phyloP scores from a whole-genome alignment of 148 eudicot genomes.

The Cornus controversa region DNA sequence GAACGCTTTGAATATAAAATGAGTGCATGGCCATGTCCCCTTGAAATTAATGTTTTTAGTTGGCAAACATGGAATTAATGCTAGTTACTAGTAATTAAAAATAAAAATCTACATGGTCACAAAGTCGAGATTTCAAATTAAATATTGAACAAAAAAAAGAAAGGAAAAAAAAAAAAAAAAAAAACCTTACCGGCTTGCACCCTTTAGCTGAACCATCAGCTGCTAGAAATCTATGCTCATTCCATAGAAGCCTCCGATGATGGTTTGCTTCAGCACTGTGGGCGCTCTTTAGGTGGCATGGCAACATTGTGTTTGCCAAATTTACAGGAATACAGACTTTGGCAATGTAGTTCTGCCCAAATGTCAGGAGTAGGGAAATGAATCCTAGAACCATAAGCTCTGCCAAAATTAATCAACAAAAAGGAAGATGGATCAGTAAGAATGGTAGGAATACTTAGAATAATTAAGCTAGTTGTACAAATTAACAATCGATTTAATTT shows the following conservation, averaged over 20 bases:
- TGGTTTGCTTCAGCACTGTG: neutral
- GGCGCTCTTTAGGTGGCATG: conserved; percentile 31
- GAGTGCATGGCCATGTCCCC: too few species aligned
- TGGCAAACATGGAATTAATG: too few species aligned
- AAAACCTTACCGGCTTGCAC: conserved; percentile 41
- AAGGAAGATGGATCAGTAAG: neutral
- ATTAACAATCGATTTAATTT: neutral
- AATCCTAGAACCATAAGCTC: conserved; percentile 96
- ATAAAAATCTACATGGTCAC: neutral
- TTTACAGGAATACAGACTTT: conserved; percentile 49
- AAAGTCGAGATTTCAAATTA: neutral
- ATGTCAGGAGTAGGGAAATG: conserved; percentile 77
- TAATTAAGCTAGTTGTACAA: neutral
- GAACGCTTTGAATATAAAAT: too few species aligned
- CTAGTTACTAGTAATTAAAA: too few species aligned
- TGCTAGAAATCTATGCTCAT: conserved; percentile 52
- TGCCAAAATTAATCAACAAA: conserved; percentile 28
- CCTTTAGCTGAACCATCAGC: conserved; percentile 20
- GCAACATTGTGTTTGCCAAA: conserved; percentile 63
- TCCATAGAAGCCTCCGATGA: conserved; percentile 77
- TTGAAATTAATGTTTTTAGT: too few species aligned
- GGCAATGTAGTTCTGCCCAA: conserved; percentile 71
- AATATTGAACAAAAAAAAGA: neutral
- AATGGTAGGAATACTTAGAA: neutral
- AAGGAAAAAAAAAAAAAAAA: neutral